Percentiles rank a stretch among this genome's conserved stretches.
Conservation (phyloP, 1,284 basidiomycete species). For the Fomitopsis palustris region DNA sequence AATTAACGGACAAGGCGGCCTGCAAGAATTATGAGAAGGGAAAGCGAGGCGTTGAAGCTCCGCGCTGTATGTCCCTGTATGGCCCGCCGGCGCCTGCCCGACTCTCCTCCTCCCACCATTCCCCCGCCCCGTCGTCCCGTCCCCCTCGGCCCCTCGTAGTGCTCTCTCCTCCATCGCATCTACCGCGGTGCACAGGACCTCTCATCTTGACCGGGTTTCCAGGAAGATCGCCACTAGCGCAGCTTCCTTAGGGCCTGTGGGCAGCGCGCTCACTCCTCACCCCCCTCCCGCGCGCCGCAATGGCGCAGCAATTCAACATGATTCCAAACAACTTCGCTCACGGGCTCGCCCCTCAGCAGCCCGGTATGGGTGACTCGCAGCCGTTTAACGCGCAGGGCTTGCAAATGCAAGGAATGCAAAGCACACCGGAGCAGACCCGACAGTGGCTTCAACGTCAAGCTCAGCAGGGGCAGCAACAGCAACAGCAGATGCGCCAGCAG, state of each 20-base stretch:
- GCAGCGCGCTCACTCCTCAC: constrained; percentile 13
- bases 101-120: constrained; percentile 28
- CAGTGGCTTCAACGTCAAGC: constrained; percentile 48
- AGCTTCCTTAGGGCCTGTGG: constrained; percentile 7
- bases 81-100: constrained; percentile 16
- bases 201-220: constrained; percentile 25
- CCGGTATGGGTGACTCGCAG: constrained; percentile 29
- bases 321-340: constrained; percentile 38
- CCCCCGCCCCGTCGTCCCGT: constrained; percentile 19
- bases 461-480: constrained; percentile 41
- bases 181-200: constrained; percentile 1
- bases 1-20: neutral
- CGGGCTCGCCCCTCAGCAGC: constrained; percentile 41
- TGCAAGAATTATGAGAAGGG: neutral
- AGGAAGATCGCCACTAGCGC: constrained; percentile 8
- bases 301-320: constrained; percentile 17
- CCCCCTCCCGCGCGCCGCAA: constrained; percentile 14
- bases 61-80: constrained; percentile 26
- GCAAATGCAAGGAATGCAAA: constrained; percentile 28
- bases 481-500: constrained; percentile 30
- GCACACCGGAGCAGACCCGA: constrained; percentile 45
- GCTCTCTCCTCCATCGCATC: constrained; percentile 13
- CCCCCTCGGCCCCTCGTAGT: constrained; percentile 16
- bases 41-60: constrained; percentile 16
- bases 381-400: constrained; percentile 37